Evolutionary conservation across 495 filamentous ascomycete genomes (phyloP), one percentile per base, ranked within the genome.

Genomic region (Rhypophila decipiens): DNA sequence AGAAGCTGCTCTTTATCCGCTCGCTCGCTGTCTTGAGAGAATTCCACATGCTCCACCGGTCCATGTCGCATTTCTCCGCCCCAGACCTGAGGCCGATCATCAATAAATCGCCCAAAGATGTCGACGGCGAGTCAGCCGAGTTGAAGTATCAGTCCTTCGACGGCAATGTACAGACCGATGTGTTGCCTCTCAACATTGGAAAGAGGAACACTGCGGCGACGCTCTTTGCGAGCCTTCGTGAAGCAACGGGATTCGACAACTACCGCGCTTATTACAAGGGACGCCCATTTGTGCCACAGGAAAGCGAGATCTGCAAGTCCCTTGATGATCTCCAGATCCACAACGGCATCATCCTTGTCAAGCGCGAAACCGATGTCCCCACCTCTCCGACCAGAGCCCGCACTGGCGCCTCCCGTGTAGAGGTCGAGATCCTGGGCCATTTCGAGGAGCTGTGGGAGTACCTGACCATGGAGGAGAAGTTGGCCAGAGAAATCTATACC

Each of bases 391-490:
- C 48, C 15, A 59, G 58, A 24, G 50, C 66, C 38, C 65, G 63
- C 24, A 62, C 65, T 18, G 70, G 65, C 2, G 66, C 70, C n/a
- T 73, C 73, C 11, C 67, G 67, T 12, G 72, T 90, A 7, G 86
- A 95, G 51, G 69, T 73, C 12, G 87, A 90, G 50, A 82, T 97
- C 18, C 65, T 95, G 46, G 79, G 83, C 46, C 87, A 95, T 64
- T 95, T 96, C 59, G 79, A 88, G 44, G 82, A 90, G 46, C 66
- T 98, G 8, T 95, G 91, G 72, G 77, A 80, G 15, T 82, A 91
- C 54, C 75, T 98, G 31, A 78, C 79, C 42, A 79, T 93, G 60
- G 77, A 87, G 35, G 86, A 88, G 49, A 74, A 73, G 35, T 66
- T 93, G 13, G 82, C 85, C n/a, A 70, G 75, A 54, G 79, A 83